Evolutionary conservation across 108 stramenopile species (phyloP), one percentile per base, ranked within the genome.

Genomic region (Chaetoceros muelleri): DNA sequence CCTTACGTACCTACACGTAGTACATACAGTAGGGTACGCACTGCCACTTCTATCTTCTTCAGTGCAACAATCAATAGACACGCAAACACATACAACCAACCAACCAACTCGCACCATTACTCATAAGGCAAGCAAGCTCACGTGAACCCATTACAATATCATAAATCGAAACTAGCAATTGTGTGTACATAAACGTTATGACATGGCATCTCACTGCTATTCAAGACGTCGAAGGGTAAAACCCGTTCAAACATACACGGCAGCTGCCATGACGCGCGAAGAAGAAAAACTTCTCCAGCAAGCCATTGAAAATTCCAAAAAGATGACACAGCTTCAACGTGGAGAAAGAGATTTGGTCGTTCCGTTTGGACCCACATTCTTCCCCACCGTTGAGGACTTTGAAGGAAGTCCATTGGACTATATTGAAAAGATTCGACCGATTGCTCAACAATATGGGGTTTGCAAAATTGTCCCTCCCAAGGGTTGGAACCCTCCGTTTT

Each of bases 391-490:
- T 13, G 82, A 84, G 59, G 91, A 93, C 19, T 91, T 95, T 61
- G 67, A 71, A 45, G 92, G 76, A 22, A 83, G 87, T 62, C 87
- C 91, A 3, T 66, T 92, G 49, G 61, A 77, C 25, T 98, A 90
- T 68, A 81, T 98, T 47, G 77, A 84, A 29, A 93, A 79, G 46
- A 95, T 98, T 62, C 58, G 87, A 30, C 69, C 74, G 8, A 72
- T 74, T 40, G 98, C 95, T 19, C 86, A 94, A 70, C 46, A 57
- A 31, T 94, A 85, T 64, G 98, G 98, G 56, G 96, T 99, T 63
- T 84, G 80, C 63, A 97, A 95, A 70, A 97, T 99, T 54, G 93
- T 97, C 0, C 98, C 98, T 51, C 98, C 98, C 1, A 57, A 70
- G 29, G 96, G 94, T 30, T 94, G 94, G 98, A 78, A 76, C 22